Evolutionary conservation across 257 asterid genomes (phyloP), one percentile per base, ranked within the genome.

Genomic region (Ligustrum vulgare): DNA sequence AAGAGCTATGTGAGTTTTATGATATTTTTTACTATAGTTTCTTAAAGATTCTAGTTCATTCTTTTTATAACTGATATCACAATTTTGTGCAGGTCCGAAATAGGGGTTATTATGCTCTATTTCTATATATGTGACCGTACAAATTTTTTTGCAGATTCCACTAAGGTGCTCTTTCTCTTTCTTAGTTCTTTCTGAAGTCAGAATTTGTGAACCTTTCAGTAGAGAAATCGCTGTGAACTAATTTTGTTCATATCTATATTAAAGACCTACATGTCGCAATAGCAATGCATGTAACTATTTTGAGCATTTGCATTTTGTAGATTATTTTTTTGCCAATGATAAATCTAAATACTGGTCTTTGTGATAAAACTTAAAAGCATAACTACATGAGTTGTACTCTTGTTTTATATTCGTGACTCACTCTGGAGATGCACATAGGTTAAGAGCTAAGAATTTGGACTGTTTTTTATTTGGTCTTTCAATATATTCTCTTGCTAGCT

Each of bases 41-140:
- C 74, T 15, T 71, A 39, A 18, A 8, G 41, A 49, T 72, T 36
- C 18, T 69, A 77, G 16, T 70, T 45, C 73, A 70, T 67, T 68
- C 43, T 41, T 65, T 72, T 81, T 64, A 76, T 75, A 12, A 62
- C 73, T 60, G n/a, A 70, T 75, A 41, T 71, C 77, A 54, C 67
- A 76, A 78, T 85, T 66, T 80, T 47, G 36, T 78, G 79, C 87
- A 94, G 99, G 95, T 85, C 99, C 70, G 99, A 94, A 84, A 88
- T 92, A 75, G 99, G 98, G 72, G 91, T 87, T 78, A 89, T 94
- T 73, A 80, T 94, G 77, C 75, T 89, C 86, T 94, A 91, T 78
- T 91, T 87, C 80, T 94, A 91, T 91, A 35, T 89, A 36, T 92
- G 97, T 67, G 99, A 94, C 82, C 96, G 99, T 23, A 94, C 99